Evolutionary conservation across 495 filamentous ascomycete genomes (phyloP).

Genomic region (Opeltia flavorubescens): DNA sequence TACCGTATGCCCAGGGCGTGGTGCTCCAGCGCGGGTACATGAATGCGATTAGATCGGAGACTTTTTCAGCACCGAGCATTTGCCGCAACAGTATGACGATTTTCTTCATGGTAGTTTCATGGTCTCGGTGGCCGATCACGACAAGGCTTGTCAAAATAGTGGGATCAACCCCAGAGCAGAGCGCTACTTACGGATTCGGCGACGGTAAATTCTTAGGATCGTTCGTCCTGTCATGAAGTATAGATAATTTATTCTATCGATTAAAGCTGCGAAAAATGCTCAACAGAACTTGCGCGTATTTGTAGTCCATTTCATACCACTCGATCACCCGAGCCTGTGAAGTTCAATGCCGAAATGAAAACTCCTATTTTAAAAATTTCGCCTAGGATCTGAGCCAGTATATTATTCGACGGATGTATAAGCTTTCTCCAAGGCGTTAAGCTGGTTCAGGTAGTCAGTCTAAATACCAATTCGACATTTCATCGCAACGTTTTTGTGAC

Average conservation of each 20-base stretch:
- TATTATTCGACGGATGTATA: constrained; percentile 36
- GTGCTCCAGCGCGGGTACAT: constrained; percentile 57
- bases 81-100: constrained; percentile 44
- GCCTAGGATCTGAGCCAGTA: constrained; percentile 40
- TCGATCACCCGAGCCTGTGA: constrained; percentile 48
- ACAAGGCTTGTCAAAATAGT: constrained; percentile 45
- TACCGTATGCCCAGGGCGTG: constrained; percentile 52
- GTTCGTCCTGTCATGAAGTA: constrained; percentile 19
- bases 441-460: no score
- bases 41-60: constrained; percentile 56
- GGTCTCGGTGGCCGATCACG: constrained; percentile 46
- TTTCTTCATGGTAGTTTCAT: constrained; percentile 45
- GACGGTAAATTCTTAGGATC: constrained; percentile 30
- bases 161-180: constrained; percentile 58
- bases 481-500: no score
- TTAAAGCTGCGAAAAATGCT: background rate
- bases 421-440: constrained; percentile 37
- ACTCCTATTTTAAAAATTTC: constrained; percentile 51
- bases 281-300: constrained; percentile 34
- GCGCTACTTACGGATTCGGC: constrained; percentile 31
- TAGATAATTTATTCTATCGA: background rate
- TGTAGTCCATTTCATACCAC: constrained; percentile 50
- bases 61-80: constrained; percentile 47
- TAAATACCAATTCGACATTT: no score
- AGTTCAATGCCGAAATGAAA: constrained; percentile 43